Evolutionary conservation across 2,329 filamentous ascomycete species (phyloP), one percentile per base, ranked within the genome.

Genomic region (Trichoderma polysporum): DNA sequence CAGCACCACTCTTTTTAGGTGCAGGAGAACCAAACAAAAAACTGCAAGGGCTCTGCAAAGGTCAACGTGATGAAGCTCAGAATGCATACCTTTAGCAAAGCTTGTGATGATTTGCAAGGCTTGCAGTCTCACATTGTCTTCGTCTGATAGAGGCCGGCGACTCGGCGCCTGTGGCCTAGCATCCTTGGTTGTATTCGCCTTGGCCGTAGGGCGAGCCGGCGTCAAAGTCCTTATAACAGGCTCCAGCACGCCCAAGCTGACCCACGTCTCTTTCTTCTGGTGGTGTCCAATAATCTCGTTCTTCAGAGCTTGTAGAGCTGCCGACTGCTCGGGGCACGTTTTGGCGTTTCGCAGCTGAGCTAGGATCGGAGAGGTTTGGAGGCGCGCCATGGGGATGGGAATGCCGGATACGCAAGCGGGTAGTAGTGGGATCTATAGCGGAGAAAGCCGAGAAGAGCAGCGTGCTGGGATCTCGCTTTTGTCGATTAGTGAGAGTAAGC

Each of bases 241-340:
- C 62, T 87, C 84, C 54, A 95, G 79, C 31, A 92, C 83, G 19
- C 94, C 94, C 64, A 87, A 81, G 67, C 83, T 83, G 47, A 97
- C 84, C 83, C 90, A 94, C 66, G 87, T 79, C 78, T 94, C 90
- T 79, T 99, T 99, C 77, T 90, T 90, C 77, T 94, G 89, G 37
- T 91, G 85, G 78, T 98, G 93, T 27, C 95, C 95, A 68, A 97
- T 88, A 56, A 97, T 86, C 70, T 95, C 91, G 78, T 97, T 95
- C 82, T 97, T 98, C 33, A 99, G 81, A 49, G 84, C 83, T 70
- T 89, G 88, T 52, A 97, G 83, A 58, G 89, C 86, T 29, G 83
- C 80, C 47, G 86, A 80, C 72, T 86, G 85, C 69, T 89, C 85
- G 25, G 78, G 70, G 54, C 80, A 76, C 39, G 79, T 82, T 69